A percentile compares a stretch with the other conserved stretches of the same genome.
phyloP scores from a whole-genome alignment of 306 rosid species.

The Cucumis sativus region DNA sequence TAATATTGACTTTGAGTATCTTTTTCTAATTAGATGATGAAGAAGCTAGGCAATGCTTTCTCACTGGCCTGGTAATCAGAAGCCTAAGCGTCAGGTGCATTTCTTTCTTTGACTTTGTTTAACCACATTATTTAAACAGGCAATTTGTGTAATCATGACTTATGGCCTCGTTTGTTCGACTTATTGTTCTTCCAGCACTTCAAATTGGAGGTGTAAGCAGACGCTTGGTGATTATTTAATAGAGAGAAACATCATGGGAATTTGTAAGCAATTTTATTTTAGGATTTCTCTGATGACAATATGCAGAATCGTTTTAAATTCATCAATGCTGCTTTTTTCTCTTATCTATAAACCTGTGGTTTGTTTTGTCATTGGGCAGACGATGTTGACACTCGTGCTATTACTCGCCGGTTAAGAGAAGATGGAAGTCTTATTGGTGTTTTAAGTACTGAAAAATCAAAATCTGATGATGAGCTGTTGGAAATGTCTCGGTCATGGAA shows the following conservation, averaged over 20 bases:
- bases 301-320: background rate
- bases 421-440: constrained; percentile 97
- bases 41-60: constrained; percentile 71
- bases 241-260: constrained; percentile 88
- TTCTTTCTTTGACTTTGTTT: constrained; percentile 2
- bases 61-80: constrained; percentile 75
- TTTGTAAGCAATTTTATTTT: constrained; percentile 42
- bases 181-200: constrained; percentile 47
- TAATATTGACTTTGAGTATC: background rate
- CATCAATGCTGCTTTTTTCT: background rate
- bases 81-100: constrained; percentile 65
- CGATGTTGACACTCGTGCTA: constrained; percentile 92
- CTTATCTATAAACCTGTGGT: background rate
- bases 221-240: constrained; percentile 61
- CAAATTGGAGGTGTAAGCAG: constrained; percentile 77
- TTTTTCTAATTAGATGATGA: constrained; percentile 57
- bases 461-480: constrained; percentile 73
- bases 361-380: constrained; percentile 36
- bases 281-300: background rate
- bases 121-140: background rate
- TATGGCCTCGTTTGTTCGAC: constrained; percentile 3
- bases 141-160: background rate
- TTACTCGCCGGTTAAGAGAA: constrained; percentile 80
- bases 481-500: constrained; percentile 77
- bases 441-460: constrained; percentile 72